phyloP scores from a whole-genome alignment of 2,329 filamentous ascomycete genomes.

The Fusarium veterinarium region DNA sequence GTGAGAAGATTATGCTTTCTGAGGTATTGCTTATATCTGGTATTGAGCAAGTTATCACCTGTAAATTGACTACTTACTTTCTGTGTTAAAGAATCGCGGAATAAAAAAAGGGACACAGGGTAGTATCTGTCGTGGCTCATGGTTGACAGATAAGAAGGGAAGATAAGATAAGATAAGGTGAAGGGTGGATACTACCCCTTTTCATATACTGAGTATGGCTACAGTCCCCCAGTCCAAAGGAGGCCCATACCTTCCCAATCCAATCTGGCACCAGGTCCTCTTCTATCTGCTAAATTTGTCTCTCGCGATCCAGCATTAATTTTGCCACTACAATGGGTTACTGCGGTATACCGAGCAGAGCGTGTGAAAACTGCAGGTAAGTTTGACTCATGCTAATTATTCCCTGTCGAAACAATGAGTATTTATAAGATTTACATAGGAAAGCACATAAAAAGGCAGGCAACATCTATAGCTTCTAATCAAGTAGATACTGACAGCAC shows the following conservation, averaged over 20 bases:
- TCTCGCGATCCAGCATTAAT: neutral
- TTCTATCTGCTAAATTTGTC: neutral
- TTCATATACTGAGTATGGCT: neutral
- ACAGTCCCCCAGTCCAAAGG: neutral
- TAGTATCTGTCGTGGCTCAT: neutral
- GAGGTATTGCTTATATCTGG: neutral
- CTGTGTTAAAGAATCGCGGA: neutral
- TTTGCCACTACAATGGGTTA: neutral
- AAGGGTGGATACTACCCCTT: neutral
- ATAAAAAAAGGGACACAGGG: neutral
- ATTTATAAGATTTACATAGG: neutral
- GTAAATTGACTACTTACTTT: neutral
- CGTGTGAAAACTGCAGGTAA: neutral
- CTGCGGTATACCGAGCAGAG: neutral
- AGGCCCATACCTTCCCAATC: neutral
- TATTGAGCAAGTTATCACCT: neutral
- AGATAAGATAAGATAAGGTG: neutral
- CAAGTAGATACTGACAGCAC: neutral
- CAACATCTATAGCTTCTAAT: fast-evolving
- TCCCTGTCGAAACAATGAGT: neutral
- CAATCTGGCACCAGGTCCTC: neutral
- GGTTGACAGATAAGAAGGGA: neutral
- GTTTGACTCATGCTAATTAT: neutral
- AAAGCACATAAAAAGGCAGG: neutral
- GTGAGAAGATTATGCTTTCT: neutral